Conservation (phyloP, 2,329 filamentous ascomycete genomes). For the Colletotrichum euphorbiae region DNA sequence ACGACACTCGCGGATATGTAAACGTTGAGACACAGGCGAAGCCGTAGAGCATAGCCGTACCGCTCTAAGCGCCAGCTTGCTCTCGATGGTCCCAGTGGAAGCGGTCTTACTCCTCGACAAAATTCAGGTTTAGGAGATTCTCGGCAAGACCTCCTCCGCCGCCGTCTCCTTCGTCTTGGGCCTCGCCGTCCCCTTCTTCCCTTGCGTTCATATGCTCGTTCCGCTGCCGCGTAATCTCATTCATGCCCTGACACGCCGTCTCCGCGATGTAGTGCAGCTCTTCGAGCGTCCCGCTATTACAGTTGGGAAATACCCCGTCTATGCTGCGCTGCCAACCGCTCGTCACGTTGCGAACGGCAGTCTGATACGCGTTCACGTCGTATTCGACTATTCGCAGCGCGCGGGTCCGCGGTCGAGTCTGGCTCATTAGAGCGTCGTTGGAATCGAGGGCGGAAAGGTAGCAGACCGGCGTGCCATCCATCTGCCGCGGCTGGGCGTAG, state of each 20-base stretch:
- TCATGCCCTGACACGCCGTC: constrained; percentile 57
- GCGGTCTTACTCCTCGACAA: constrained; percentile 13
- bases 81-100: neutral
- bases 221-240: constrained; percentile 52
- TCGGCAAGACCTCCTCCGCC: constrained; percentile 19
- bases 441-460: constrained; percentile 40
- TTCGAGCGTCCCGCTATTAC: constrained; percentile 56
- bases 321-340: constrained; percentile 57
- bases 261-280: constrained; percentile 59
- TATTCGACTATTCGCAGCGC: constrained; percentile 48
- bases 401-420: constrained; percentile 42
- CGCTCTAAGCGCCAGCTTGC: neutral
- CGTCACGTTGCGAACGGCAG: constrained; percentile 53
- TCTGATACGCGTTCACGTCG: constrained; percentile 52
- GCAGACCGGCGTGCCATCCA: constrained; percentile 41
- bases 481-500: constrained; percentile 52
- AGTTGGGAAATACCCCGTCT: constrained; percentile 58
- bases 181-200: constrained; percentile 1
- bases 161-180: neutral
- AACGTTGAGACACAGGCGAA: neutral
- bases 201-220: constrained; percentile 23
- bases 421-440: constrained; percentile 42
- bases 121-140: constrained; percentile 36
- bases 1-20: no score
- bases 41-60: neutral